phyloP scores from a whole-genome alignment of 2,329 filamentous ascomycete species.

The Sporothrix brasiliensis region DNA sequence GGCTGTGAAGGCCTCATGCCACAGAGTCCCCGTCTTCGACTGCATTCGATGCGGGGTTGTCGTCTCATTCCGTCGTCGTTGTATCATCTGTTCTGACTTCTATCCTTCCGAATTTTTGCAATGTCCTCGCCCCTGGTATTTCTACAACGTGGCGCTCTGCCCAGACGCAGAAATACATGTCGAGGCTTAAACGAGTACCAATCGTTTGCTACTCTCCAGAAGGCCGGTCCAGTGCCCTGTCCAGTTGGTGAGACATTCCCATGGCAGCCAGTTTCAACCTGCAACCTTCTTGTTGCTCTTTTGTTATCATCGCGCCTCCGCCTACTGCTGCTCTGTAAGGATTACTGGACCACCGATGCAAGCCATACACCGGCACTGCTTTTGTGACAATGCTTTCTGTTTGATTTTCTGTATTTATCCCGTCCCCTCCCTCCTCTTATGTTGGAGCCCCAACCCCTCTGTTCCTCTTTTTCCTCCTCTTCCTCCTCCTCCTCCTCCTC shows the following conservation, averaged over 20 bases:
- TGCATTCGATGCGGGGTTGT: too few species aligned
- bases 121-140: background rate
- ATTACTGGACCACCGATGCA: background rate
- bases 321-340: constrained; percentile 11
- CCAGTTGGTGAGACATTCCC: constrained; percentile 4
- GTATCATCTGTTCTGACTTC: background rate
- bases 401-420: background rate
- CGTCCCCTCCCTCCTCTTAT: too few species aligned
- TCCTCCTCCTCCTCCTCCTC: background rate
- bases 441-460: too few species aligned
- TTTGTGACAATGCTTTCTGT: too few species aligned
- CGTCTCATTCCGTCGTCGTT: too few species aligned
- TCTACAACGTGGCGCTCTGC: background rate
- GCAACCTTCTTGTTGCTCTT: too few species aligned
- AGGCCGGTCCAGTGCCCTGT: background rate
- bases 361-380: background rate
- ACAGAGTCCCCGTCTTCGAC: too few species aligned
- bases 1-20: too few species aligned
- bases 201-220: too few species aligned
- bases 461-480: background rate
- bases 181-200: too few species aligned
- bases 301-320: background rate
- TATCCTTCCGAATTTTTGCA: background rate
- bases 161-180: background rate
- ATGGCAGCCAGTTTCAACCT: constrained; percentile 19